Conservation (phyloP, 225 moss, liverwort and hornwort genomes). For the Sphagnum tenellum region DNA sequence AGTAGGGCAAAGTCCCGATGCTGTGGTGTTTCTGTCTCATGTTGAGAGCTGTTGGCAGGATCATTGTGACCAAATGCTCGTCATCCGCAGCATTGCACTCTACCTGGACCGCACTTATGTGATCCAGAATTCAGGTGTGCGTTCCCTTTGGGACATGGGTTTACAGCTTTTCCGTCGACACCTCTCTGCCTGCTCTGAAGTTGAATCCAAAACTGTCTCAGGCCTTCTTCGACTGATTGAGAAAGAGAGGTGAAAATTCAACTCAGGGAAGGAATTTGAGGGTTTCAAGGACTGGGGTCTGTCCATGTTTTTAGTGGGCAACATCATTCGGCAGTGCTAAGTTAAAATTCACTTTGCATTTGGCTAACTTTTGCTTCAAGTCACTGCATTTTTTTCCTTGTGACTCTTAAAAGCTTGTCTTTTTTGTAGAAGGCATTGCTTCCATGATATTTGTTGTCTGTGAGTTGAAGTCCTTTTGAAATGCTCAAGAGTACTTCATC, state of each 20-base stretch:
- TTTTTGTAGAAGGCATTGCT: too few relatives aligned
- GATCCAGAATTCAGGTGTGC: slow-evolving; percentile 87
- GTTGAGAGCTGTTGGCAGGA: slow-evolving; percentile 99
- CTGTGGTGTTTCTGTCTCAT: slow-evolving; percentile 90
- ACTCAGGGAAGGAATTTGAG: too few relatives aligned
- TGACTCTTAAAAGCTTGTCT: too few relatives aligned
- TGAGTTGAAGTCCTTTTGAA: too few relatives aligned
- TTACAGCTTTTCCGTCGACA: slow-evolving; percentile 94
- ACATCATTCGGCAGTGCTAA: too few relatives aligned
- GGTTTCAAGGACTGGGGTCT: too few relatives aligned
- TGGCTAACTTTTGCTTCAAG: too few relatives aligned
- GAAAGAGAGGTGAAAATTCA: slow-evolving; percentile 78
- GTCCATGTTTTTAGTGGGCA: too few relatives aligned
- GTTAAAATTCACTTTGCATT: too few relatives aligned
- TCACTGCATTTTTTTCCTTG: too few relatives aligned
- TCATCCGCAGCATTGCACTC: slow-evolving; percentile 92
- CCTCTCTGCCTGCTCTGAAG: slow-evolving; percentile 87
- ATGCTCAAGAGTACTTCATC: too few relatives aligned
- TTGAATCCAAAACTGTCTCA: slow-evolving; percentile 89
- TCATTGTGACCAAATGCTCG: slow-evolving; percentile 98
- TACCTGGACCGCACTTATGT: slow-evolving; percentile 99
- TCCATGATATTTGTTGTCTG: too few relatives aligned
- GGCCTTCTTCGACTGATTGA: slow-evolving; percentile 91
- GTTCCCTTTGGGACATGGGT: slow-evolving; percentile 98
- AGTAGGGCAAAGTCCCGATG: slow-evolving; percentile 86